A percentile compares a stretch with the other conserved stretches of the same genome.
Conservation (phyloP, 1,284 basidiomycete genomes). For the Boletus calvinii region DNA sequence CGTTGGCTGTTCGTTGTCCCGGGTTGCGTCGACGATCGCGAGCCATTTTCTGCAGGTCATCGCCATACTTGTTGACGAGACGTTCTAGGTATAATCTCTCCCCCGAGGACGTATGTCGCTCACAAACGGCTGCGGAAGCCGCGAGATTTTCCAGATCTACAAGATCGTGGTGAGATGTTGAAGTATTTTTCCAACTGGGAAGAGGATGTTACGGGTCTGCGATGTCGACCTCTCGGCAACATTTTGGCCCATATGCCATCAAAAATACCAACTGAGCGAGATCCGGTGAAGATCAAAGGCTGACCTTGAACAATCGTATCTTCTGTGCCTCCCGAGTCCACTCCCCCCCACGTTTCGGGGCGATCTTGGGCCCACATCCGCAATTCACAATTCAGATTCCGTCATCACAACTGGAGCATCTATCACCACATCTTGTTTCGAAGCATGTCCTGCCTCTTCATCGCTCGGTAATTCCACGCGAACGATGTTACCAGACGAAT, state of each 20-base stretch:
- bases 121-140: slow-evolving; percentile 43
- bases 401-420: slow-evolving; percentile 25
- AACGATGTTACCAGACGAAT: slow-evolving; percentile 78
- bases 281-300: slow-evolving; percentile 16
- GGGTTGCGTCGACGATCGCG: slow-evolving; percentile 78
- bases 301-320: slow-evolving; percentile 38
- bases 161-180: slow-evolving; percentile 13
- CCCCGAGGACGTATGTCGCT: slow-evolving; percentile 67
- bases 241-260: not conserved
- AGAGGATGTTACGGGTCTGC: not conserved
- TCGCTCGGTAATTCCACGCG: slow-evolving; percentile 72
- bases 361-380: slow-evolving; percentile 21
- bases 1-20: slow-evolving; percentile 85
- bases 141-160: slow-evolving; percentile 49
- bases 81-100: slow-evolving; percentile 69
- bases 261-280: not conserved
- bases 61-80: slow-evolving; percentile 71
- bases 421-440: slow-evolving; percentile 28
- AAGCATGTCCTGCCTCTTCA: slow-evolving; percentile 34
- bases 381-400: slow-evolving; percentile 23
- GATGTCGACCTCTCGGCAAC: not conserved
- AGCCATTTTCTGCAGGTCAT: slow-evolving; percentile 77
- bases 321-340: not conserved
- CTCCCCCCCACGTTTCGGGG: not conserved
- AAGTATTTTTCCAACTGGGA: not conserved